Base-by-base conservation (phyloP, 2,329 filamentous ascomycete species). In the Penicillium aurantiogriseum region DNA sequence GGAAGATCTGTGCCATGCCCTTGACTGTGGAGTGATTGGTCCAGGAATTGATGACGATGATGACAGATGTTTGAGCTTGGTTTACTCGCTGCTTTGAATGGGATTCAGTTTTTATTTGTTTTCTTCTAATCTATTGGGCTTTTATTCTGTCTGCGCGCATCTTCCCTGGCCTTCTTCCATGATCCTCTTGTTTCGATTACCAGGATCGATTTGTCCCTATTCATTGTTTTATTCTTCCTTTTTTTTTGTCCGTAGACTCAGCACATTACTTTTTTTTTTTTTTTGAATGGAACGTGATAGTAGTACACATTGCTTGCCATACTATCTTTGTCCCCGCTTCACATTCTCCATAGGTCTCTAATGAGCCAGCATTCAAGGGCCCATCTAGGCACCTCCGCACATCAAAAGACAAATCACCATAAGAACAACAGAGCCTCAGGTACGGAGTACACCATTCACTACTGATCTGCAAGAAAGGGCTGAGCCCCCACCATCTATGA, bases 21-120 rank as follows among this genome's bases (percentile, higher is more conserved):
- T 45, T 33, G 39, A 36, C 39, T 15, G 66, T 57, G 51, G 63
- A 59, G 31, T 64, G 51, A 60, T 31, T 33, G 39, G 39, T 52
- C 51, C 31, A 48, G 35, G 19, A 47, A 23, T 43, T 56, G 54
- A 53, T 53, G 54, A 47, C 49, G 29, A 52, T 53, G 49, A 56
- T 53, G 54, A 53, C 49, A 47, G 54, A 45, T 51, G 40, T 51
- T 51, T 56, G 33, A 51, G 40, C 54, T 56, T 56, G 29, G 33
- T 51, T 39, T 56, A 29, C 39, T 23, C 27, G 27, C 48, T 52
- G 47, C 35, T 42, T 56, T 61, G 35, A 57, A 51, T 54, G 47
- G 38, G 25, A 38, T 53, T 48, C 23, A 9, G n/a, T 19, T 38
- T 21, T 50, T 58, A 19, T 38, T 11, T 19, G 47, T 58, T 33